Percentiles rank a stretch among this genome's conserved stretches.
Evolutionary conservation across 176 grass and related monocot species (phyloP).

Genomic region (Alopecurus myosuroides): DNA sequence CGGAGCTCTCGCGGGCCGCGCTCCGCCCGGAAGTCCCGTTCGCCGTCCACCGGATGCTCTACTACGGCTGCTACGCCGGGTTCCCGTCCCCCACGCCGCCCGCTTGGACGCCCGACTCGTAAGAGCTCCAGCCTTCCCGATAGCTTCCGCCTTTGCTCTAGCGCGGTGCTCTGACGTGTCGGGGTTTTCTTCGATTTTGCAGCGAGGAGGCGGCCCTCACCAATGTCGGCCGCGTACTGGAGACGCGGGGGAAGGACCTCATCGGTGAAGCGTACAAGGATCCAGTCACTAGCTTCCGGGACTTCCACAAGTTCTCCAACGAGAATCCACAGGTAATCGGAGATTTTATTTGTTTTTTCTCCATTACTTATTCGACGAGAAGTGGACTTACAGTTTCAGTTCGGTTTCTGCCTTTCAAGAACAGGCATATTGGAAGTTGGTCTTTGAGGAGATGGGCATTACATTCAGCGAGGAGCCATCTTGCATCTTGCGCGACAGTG

Average conservation of each 20-base stretch:
- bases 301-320: constrained; percentile 70
- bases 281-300: constrained; percentile 62
- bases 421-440: constrained; percentile 80
- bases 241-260: constrained; percentile 56
- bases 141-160: not conserved
- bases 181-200: not conserved
- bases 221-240: constrained; percentile 75
- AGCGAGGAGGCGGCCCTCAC: constrained; percentile 49
- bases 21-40: constrained; percentile 62
- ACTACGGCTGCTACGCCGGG: constrained; percentile 74
- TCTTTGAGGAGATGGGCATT: constrained; percentile 84
- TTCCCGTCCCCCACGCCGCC: constrained; percentile 59
- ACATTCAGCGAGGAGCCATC: constrained; percentile 55
- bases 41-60: constrained; percentile 86
- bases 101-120: constrained; percentile 78
- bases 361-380: not conserved
- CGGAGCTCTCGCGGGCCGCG: constrained; percentile 40
- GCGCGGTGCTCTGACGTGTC: not conserved
- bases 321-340: constrained; percentile 67
- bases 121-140: not conserved
- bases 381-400: not conserved
- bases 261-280: constrained; percentile 66
- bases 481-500: constrained; percentile 57
- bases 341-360: not conserved
- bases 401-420: not conserved